Conservation (phyloP, 768 basidiomycete genomes). For the Amanita pseudoporphyria region DNA sequence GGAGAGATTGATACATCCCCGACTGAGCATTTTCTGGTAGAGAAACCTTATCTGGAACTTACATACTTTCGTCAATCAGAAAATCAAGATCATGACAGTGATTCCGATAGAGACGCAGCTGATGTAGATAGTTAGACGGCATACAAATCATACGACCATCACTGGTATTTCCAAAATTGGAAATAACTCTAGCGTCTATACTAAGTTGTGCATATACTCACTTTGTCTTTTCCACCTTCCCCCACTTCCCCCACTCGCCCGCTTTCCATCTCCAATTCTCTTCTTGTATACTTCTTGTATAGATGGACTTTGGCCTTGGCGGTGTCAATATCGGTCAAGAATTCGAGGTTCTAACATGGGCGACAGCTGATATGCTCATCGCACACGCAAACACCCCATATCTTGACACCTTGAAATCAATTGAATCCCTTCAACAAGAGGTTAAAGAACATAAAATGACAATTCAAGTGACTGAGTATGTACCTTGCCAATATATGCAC, state of each 20-base stretch:
- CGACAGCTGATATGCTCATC: background rate
- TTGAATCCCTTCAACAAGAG: background rate
- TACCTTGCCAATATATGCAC: background rate
- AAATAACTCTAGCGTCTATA: no score
- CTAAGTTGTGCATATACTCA: background rate
- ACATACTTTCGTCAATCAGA: background rate
- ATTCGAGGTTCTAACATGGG: background rate
- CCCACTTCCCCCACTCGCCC: background rate
- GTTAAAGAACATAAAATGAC: background rate
- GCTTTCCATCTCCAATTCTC: background rate
- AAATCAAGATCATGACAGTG: background rate
- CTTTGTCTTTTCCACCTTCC: background rate
- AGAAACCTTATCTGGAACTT: slow-evolving; percentile 17
- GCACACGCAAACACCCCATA: background rate
- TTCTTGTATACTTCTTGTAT: background rate
- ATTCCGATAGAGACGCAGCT: background rate
- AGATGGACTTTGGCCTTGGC: no score
- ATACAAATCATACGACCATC: no score
- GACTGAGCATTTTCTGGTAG: slow-evolving; percentile 13
- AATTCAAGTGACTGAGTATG: background rate
- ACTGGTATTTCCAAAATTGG: no score
- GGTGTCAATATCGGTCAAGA: no score
- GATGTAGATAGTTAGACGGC: no score
- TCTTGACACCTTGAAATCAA: background rate
- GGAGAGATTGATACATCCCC: background rate